phyloP scores from a whole-genome alignment of 352 stramenopile species.

The Globisporangium spinosum region DNA sequence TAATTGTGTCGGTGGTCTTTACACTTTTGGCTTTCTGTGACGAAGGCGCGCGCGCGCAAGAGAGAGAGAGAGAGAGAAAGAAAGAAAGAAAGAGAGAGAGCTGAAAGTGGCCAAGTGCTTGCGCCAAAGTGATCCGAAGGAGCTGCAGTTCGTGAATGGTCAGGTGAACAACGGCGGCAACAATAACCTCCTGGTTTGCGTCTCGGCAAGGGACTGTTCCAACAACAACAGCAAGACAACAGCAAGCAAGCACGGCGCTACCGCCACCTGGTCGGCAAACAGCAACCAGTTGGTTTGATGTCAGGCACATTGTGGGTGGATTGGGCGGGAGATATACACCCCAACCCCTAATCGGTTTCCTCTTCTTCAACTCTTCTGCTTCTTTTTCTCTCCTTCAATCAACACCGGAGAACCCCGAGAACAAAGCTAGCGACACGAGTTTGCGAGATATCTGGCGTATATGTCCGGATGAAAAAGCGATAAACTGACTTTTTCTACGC shows the following conservation, averaged over 20 bases:
- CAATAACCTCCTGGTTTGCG: not conserved
- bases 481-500: not conserved
- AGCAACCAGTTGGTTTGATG: not conserved
- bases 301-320: not conserved
- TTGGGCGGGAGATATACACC: not conserved
- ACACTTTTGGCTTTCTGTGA: constrained; percentile 1
- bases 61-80: not conserved
- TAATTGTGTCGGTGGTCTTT: not conserved
- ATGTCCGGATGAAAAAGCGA: not conserved
- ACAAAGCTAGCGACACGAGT: not conserved
- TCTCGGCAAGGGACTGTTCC: not conserved
- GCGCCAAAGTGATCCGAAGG: not conserved
- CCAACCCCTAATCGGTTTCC: not conserved
- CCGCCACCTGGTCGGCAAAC: not conserved
- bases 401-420: not conserved
- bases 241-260: not conserved
- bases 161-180: not conserved
- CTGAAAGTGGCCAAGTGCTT: not conserved
- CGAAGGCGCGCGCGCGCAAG: not conserved
- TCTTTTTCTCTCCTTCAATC: not conserved
- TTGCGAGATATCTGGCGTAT: not conserved
- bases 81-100: not conserved
- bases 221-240: not conserved
- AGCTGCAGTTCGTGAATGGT: no score
- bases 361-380: not conserved